phyloP scores from a whole-genome alignment of 1,139 yeast species.

The Sugiyamaella sp. region DNA sequence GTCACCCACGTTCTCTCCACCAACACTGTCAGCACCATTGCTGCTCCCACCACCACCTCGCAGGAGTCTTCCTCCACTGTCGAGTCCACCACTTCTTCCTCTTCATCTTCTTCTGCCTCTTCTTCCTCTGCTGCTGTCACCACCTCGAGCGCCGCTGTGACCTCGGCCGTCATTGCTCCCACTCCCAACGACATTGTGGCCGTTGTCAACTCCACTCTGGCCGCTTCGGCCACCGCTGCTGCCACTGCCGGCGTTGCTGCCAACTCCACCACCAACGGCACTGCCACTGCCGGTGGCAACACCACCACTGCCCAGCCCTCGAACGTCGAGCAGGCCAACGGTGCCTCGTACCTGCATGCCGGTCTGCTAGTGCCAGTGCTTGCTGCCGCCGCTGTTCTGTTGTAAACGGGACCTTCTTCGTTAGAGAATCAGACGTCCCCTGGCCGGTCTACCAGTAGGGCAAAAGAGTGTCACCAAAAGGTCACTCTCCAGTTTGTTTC shows the following conservation, averaged over 20 bases:
- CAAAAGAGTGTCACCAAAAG: no score
- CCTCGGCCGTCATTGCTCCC: constrained; percentile 12
- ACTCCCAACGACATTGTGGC: constrained; percentile 9
- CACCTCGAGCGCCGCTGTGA: background rate
- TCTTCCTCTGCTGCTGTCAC: constrained; percentile 1
- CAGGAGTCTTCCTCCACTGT: background rate
- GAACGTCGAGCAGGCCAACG: constrained; percentile 14
- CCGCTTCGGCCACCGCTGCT: constrained; percentile 5
- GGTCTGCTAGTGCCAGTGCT: constrained; percentile 18
- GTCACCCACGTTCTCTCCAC: constrained; percentile 20
- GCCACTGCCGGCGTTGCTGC: constrained; percentile 10
- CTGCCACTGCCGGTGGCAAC: constrained; percentile 10
- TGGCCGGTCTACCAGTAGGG: constrained; percentile 1
- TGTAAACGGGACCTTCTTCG: constrained; percentile 2
- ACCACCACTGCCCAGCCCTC: constrained; percentile 13
- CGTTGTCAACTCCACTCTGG: constrained; percentile 14
- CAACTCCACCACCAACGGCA: constrained; percentile 9
- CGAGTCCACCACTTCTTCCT: background rate
- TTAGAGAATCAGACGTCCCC: background rate
- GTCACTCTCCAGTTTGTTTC: background rate
- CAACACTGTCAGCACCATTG: constrained; percentile 11
- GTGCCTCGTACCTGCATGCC: constrained; percentile 17
- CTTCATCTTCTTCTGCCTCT: constrained; percentile 5
- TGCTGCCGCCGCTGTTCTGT: constrained; percentile 17
- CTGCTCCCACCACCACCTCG: background rate